A percentile compares a stretch with the other conserved stretches of the same genome.
phyloP scores from a whole-genome alignment of 2,329 filamentous ascomycete genomes.

The Cercospora sesami region DNA sequence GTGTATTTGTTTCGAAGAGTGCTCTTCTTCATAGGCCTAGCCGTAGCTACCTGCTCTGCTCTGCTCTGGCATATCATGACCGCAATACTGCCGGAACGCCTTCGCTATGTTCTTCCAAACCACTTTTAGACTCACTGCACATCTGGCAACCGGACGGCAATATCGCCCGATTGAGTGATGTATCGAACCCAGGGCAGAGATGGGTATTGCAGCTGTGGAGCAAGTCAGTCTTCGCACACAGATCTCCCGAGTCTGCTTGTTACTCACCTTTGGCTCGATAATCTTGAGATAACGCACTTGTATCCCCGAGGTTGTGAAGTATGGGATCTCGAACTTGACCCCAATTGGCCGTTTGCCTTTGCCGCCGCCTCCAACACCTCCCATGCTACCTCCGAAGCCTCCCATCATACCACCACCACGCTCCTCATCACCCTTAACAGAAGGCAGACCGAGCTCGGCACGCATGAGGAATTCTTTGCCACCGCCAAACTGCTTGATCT shows the following conservation, averaged over 20 bases:
- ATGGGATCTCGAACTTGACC: constrained; percentile 99
- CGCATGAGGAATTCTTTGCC: constrained; percentile 98
- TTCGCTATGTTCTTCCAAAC: constrained; percentile 19
- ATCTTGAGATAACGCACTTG: constrained; percentile 99
- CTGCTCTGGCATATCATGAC: constrained; percentile 1
- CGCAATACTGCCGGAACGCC: constrained; percentile 8
- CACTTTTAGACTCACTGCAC: constrained; percentile 44
- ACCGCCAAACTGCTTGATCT: constrained; percentile 99
- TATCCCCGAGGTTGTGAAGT: constrained; percentile 99
- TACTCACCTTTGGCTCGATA: constrained; percentile 89
- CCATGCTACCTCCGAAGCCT: constrained; percentile 95
- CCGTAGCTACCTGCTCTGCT: background rate
- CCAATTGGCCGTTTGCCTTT: constrained; percentile 97
- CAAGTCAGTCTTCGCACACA: constrained; percentile 22
- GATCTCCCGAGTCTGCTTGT: background rate
- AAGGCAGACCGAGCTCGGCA: constrained; percentile 89
- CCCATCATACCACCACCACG: constrained; percentile 92
- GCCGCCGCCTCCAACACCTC: constrained; percentile 77
- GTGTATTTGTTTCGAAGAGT: background rate
- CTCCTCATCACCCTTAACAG: constrained; percentile 91
- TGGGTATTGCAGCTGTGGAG: constrained; percentile 89
- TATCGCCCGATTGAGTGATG: constrained; percentile 97
- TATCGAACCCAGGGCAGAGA: constrained; percentile 97
- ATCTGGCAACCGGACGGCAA: constrained; percentile 92
- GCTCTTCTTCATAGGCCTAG: background rate